phyloP scores from a whole-genome alignment of 441 rosid species.

The Populus hybrid region DNA sequence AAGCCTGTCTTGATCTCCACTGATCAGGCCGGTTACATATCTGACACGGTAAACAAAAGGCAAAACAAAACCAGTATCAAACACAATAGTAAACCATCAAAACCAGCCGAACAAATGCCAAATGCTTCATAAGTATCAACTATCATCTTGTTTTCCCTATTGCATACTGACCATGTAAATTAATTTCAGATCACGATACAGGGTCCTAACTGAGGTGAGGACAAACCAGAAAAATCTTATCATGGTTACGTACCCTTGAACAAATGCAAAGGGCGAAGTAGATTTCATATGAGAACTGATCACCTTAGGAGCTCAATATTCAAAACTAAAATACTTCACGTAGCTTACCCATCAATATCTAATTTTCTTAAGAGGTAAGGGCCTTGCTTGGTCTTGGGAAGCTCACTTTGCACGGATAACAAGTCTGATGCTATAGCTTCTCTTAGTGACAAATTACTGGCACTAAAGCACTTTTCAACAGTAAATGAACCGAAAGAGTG shows the following conservation, averaged over 20 bases:
- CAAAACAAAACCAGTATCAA: too few relatives aligned
- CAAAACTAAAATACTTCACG: constrained; percentile 3
- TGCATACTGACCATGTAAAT: background rate
- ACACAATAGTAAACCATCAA: too few relatives aligned
- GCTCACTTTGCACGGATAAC: constrained; percentile 51
- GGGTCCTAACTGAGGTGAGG: background rate
- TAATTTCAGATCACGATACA: background rate
- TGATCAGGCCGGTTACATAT: constrained; percentile 12
- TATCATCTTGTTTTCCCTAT: too few relatives aligned
- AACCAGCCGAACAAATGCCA: too few relatives aligned
- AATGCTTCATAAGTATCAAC: too few relatives aligned
- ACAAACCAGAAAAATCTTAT: background rate
- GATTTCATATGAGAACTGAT: background rate
- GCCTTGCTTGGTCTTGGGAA: constrained; percentile 74
- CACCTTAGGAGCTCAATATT: background rate
- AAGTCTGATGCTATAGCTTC: constrained; percentile 66
- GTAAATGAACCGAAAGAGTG: too few relatives aligned
- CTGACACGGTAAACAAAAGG: constrained; percentile 41
- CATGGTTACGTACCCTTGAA: background rate
- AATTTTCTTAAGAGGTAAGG: constrained; percentile 76
- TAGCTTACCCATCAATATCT: constrained; percentile 72
- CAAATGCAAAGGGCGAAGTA: background rate
- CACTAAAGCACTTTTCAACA: too few relatives aligned
- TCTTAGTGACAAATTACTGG: constrained; percentile 26
- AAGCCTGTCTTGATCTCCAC: constrained; percentile 77